These are phyloP conservation scores for Metschnikowia santaceciliae DNA, from an alignment of 805 yeast genomes.

Conservation along the genomic window DNA sequence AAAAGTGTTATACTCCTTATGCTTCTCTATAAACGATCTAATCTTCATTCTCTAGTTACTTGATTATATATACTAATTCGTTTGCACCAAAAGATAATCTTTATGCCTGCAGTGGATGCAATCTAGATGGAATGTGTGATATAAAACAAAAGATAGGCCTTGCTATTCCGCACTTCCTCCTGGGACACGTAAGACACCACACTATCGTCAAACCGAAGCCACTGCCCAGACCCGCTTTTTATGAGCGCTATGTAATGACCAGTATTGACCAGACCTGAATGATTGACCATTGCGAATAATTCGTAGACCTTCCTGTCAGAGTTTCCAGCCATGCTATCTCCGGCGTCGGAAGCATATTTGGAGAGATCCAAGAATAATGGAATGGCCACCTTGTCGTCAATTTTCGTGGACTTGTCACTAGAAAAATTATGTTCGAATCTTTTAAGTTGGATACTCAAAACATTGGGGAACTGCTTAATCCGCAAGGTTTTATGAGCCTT, in stretches of 20 bases:
- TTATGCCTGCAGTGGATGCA: not conserved
- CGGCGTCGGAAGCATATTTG: slow-evolving; percentile 42
- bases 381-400: slow-evolving; percentile 68
- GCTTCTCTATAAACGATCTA: too few relatives aligned
- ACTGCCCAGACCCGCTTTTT: slow-evolving; percentile 66
- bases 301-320: slow-evolving; percentile 55
- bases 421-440: slow-evolving; percentile 61
- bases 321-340: not conserved
- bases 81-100: not conserved
- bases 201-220: slow-evolving; percentile 93
- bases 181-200: slow-evolving; percentile 63
- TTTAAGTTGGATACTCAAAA: slow-evolving; percentile 80
- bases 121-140: slow-evolving; percentile 43
- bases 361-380: slow-evolving; percentile 73
- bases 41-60: too few relatives aligned
- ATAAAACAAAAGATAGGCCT: slow-evolving; percentile 79
- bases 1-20: too few relatives aligned
- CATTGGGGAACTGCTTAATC: slow-evolving; percentile 67
- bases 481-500: slow-evolving; percentile 67
- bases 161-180: slow-evolving; percentile 62
- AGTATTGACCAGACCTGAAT: slow-evolving; percentile 88
- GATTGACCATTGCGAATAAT: slow-evolving; percentile 81
- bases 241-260: slow-evolving; percentile 89
- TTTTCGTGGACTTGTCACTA: slow-evolving; percentile 53
- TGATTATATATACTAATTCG: too few relatives aligned